Conservation (phyloP, 2,329 filamentous ascomycete species). For the Trichoderma citrinoviride region DNA sequence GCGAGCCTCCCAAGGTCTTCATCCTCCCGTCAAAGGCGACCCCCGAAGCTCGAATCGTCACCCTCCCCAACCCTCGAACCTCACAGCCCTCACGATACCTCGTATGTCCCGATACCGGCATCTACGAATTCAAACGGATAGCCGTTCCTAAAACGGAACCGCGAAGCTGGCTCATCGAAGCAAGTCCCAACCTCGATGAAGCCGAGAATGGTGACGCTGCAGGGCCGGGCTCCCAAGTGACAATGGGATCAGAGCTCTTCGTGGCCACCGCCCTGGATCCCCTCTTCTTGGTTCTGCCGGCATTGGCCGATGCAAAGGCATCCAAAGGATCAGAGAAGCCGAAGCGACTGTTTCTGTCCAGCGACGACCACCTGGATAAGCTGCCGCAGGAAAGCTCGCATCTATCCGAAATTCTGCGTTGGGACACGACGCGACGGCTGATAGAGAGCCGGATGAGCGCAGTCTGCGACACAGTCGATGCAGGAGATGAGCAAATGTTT, state of each 20-base stretch:
- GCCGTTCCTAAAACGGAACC: constrained; percentile 52
- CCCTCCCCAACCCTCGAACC: constrained; percentile 58
- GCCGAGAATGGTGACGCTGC: constrained; percentile 24
- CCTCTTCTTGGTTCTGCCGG: constrained; percentile 77
- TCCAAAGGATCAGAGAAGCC: constrained; percentile 44
- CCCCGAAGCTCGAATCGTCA: constrained; percentile 55
- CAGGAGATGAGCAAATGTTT: constrained; percentile 82
- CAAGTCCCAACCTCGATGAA: constrained; percentile 24
- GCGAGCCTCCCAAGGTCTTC: constrained; percentile 55
- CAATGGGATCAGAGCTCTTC: constrained; percentile 70
- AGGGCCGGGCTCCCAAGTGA: constrained; percentile 39
- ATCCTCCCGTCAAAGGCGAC: constrained; percentile 57
- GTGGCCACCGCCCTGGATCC: constrained; percentile 82
- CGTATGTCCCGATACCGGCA: constrained; percentile 58
- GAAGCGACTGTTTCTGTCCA: constrained; percentile 64
- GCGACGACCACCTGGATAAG: constrained; percentile 70
- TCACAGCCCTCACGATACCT: constrained; percentile 57
- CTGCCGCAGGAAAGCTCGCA: constrained; percentile 56
- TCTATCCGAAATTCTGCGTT: constrained; percentile 55
- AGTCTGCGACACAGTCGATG: constrained; percentile 79
- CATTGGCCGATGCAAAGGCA: constrained; percentile 51
- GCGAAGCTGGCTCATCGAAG: constrained; percentile 61
- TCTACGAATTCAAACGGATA: constrained; percentile 64
- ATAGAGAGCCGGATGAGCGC: constrained; percentile 65
- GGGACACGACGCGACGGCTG: constrained; percentile 45